Evolutionary conservation across 805 yeast species (phyloP).

Genomic region (Suhomyces sp.): DNA sequence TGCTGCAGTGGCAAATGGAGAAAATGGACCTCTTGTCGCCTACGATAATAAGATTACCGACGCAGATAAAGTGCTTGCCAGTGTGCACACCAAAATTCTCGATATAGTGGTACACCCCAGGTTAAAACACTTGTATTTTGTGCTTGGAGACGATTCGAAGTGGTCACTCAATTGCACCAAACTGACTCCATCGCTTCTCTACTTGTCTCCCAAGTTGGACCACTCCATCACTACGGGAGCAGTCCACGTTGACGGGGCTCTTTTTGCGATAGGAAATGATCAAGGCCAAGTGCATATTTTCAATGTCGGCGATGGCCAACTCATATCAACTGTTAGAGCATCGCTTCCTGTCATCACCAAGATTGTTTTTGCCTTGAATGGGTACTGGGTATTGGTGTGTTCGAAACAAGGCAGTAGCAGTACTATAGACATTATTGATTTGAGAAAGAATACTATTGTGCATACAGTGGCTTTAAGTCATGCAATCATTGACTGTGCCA

Average conservation of each 20-base stretch:
- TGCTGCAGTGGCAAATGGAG: conserved; percentile 9
- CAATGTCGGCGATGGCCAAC: conserved; percentile 37
- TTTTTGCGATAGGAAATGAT: conserved; percentile 38
- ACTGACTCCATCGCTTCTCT: background rate
- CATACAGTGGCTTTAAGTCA: conserved; percentile 26
- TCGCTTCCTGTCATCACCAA: conserved; percentile 24
- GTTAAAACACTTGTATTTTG: conserved; percentile 23
- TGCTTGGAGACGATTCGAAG: conserved; percentile 22
- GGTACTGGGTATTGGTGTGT: conserved; percentile 54
- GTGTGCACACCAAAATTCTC: conserved; percentile 8
- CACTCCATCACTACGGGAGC: conserved; percentile 18
- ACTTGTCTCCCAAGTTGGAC: background rate
- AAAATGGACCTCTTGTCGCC: conserved; percentile 19
- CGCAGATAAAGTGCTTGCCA: conserved; percentile 7
- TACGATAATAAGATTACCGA: conserved; percentile 16
- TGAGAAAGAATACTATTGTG: conserved; percentile 38
- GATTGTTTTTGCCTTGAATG: conserved; percentile 59
- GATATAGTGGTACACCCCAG: conserved; percentile 33
- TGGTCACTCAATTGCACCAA: conserved; percentile 18
- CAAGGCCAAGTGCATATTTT: conserved; percentile 34
- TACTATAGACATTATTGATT: conserved; percentile 44
- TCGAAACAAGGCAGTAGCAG: conserved; percentile 18
- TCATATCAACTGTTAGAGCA: conserved; percentile 31
- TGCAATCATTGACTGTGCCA: conserved; percentile 19
- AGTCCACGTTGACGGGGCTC: conserved; percentile 50